phyloP scores from a whole-genome alignment of 2,329 filamentous ascomycete species.

The Aspergillus flavus region DNA sequence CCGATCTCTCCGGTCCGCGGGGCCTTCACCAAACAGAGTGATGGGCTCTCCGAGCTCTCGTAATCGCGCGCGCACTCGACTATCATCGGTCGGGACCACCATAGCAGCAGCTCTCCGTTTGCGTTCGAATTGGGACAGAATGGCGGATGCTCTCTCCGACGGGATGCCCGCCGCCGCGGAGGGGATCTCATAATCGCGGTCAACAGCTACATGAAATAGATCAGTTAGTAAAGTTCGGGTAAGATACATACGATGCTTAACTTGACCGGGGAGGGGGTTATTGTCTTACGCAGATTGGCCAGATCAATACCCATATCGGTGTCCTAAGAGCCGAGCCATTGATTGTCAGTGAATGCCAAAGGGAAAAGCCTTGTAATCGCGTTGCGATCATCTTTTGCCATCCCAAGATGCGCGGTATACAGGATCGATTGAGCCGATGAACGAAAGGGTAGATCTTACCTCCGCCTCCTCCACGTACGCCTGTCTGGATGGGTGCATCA shows the following conservation, averaged over 20 bases:
- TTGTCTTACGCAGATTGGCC: slow-evolving; percentile 61
- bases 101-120: slow-evolving; percentile 87
- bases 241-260: not conserved
- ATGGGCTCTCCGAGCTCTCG: slow-evolving; percentile 90
- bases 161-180: slow-evolving; percentile 66
- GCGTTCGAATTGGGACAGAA: slow-evolving; percentile 85
- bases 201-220: slow-evolving; percentile 54
- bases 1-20: slow-evolving; percentile 81
- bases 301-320: slow-evolving; percentile 63
- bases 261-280: not conserved
- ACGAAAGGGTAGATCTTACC: slow-evolving; percentile 52
- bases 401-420: not conserved
- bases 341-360: slow-evolving; percentile 23
- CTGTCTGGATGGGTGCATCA: slow-evolving; percentile 84
- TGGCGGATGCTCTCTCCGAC: slow-evolving; percentile 80
- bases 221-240: not conserved
- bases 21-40: slow-evolving; percentile 90
- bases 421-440: not conserved
- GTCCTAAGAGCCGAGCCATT: slow-evolving; percentile 43
- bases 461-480: slow-evolving; percentile 89
- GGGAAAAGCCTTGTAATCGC: slow-evolving; percentile 17
- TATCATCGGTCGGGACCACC: slow-evolving; percentile 91
- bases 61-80: slow-evolving; percentile 75
- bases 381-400: not conserved
- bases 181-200: slow-evolving; percentile 84